phyloP scores from a whole-genome alignment of 169 alveolate genomes.

The Plasmodium relictum region DNA sequence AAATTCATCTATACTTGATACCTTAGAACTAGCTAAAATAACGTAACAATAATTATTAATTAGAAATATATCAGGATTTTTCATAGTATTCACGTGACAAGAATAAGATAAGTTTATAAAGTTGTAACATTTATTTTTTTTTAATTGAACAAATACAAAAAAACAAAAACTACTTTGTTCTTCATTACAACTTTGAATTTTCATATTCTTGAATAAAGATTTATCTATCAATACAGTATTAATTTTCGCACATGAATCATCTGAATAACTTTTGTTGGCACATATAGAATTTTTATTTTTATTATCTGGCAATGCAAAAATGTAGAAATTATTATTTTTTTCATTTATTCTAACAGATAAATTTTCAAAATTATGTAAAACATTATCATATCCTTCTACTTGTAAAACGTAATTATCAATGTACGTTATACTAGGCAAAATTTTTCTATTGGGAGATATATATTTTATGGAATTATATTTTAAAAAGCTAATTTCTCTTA shows the following conservation, averaged over 20 bases:
- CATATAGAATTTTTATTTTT: conserved; percentile 23
- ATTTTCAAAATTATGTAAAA: conserved; percentile 47
- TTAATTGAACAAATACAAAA: conserved; percentile 73
- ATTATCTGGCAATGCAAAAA: conserved; percentile 23
- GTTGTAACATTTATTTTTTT: conserved; percentile 57
- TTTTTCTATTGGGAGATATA: conserved; percentile 72
- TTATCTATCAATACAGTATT: conserved; percentile 57
- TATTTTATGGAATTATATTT: conserved; percentile 64
- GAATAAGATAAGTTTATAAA: conserved; percentile 73
- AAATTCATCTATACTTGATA: conserved; percentile 42
- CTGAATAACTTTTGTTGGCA: not conserved
- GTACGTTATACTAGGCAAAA: conserved; percentile 61
- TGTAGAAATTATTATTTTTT: conserved; percentile 36
- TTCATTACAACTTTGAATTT: conserved; percentile 41
- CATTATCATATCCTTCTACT: conserved; percentile 69
- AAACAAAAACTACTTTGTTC: conserved; percentile 29
- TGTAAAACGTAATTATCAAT: conserved; percentile 19
- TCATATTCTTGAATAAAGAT: conserved; percentile 32
- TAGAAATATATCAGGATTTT: conserved; percentile 23
- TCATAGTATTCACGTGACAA: conserved; percentile 58
- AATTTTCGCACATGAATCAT: conserved; percentile 35
- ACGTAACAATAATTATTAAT: conserved; percentile 54
- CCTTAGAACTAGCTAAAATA: conserved; percentile 63
- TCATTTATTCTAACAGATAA: conserved; percentile 49
- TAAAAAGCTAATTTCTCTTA: conserved; percentile 59